phyloP scores from a whole-genome alignment of 306 rosid species.

The Cucumis cinereus region DNA sequence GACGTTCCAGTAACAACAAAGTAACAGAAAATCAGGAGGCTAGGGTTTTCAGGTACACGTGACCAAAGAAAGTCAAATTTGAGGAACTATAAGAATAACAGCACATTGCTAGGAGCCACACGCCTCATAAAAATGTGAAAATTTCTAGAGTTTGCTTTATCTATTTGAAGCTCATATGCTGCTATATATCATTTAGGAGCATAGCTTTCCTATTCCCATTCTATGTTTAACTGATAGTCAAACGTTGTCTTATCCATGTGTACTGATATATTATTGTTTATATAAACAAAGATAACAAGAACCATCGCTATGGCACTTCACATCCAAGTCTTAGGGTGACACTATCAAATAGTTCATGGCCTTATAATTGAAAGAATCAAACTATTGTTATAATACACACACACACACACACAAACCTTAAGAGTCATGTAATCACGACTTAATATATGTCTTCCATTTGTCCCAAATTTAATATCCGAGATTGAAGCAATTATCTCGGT shows the following conservation, averaged over 20 bases:
- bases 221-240: neutral
- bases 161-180: neutral
- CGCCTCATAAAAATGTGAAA: neutral
- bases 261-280: neutral
- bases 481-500: constrained; percentile 98
- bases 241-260: neutral
- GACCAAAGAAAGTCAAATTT: neutral
- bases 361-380: constrained; percentile 4
- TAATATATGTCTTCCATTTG: constrained; percentile 83
- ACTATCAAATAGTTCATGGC: neutral
- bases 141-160: neutral
- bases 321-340: neutral
- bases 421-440: constrained; percentile 99
- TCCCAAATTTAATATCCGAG: constrained; percentile 88
- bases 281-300: neutral
- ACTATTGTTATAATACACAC: neutral
- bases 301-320: neutral
- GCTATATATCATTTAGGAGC: neutral
- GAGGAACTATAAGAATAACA: neutral
- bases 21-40: neutral
- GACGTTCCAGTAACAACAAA: neutral
- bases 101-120: neutral
- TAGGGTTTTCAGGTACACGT: neutral
- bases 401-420: constrained; percentile 45
- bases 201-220: neutral